phyloP scores from a whole-genome alignment of 495 filamentous ascomycete species.

The Apiosordaria backusii region DNA sequence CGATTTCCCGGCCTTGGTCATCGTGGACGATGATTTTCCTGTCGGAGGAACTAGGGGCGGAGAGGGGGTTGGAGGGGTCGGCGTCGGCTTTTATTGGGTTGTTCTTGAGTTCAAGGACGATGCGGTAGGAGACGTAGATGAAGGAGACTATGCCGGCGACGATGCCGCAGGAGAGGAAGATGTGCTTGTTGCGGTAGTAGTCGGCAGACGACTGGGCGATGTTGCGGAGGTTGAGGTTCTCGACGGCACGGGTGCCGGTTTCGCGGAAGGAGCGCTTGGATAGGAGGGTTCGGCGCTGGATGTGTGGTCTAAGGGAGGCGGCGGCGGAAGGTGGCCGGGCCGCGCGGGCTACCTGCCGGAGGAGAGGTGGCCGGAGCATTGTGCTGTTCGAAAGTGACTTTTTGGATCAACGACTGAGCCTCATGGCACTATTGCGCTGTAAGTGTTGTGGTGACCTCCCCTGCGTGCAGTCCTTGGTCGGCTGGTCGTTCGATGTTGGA shows the following conservation, averaged over 20 bases:
- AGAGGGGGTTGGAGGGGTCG: slow-evolving; percentile 44
- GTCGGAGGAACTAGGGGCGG: slow-evolving; percentile 39
- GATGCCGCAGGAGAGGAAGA: slow-evolving; percentile 46
- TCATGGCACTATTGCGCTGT: neutral
- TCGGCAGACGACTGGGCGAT: slow-evolving; percentile 38
- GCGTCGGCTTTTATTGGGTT: slow-evolving; percentile 43
- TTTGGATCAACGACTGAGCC: neutral
- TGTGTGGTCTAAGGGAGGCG: neutral
- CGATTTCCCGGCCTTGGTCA: slow-evolving; percentile 59
- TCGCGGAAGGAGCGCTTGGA: slow-evolving; percentile 17
- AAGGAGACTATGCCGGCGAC: slow-evolving; percentile 48
- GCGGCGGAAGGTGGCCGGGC: slow-evolving; percentile 7
- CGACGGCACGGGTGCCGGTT: slow-evolving; percentile 31
- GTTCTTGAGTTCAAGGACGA: slow-evolving; percentile 36
- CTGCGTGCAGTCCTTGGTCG: neutral
- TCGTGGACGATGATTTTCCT: slow-evolving; percentile 55
- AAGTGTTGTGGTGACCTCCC: slow-evolving; percentile 1
- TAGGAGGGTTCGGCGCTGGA: slow-evolving; percentile 38
- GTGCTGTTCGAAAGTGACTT: neutral
- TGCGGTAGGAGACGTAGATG: slow-evolving; percentile 42
- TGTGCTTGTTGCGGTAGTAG: slow-evolving; percentile 44
- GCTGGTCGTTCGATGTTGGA: neutral
- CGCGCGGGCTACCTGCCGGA: slow-evolving; percentile 25
- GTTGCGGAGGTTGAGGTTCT: slow-evolving; percentile 45
- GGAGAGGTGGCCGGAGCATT: slow-evolving; percentile 30